These are phyloP conservation scores for Viola odorata DNA, from an alignment of 345 rosid genomes.

Conservation along the genomic window DNA sequence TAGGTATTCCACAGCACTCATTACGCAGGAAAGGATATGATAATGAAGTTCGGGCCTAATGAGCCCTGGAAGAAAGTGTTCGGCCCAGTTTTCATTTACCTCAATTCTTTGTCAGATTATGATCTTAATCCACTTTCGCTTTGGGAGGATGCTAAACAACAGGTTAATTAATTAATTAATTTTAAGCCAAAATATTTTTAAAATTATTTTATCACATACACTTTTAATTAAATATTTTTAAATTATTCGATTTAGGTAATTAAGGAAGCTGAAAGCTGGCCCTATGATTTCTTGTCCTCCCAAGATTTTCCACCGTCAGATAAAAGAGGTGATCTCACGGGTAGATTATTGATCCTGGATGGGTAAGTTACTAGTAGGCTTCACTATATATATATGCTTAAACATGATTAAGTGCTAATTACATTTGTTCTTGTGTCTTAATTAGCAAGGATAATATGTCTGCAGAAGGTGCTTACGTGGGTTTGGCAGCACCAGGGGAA, in stretches of 20 bases:
- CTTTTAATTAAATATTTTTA: no score
- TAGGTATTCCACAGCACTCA: slow-evolving; percentile 28
- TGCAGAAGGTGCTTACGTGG: slow-evolving; percentile 24
- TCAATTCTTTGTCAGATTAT: slow-evolving; percentile 9
- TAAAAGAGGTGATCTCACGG: slow-evolving; percentile 38
- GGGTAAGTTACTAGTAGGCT: slow-evolving; percentile 18
- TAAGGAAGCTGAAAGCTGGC: slow-evolving; percentile 25
- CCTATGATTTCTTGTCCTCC: slow-evolving; percentile 23
- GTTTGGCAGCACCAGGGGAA: slow-evolving; percentile 27
- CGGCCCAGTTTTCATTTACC: slow-evolving; percentile 21
- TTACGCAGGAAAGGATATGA: slow-evolving; percentile 21
- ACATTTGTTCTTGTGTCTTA: no score
- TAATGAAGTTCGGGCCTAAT: slow-evolving; percentile 2
- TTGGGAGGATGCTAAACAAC: slow-evolving; percentile 26
- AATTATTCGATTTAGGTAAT: slow-evolving; percentile 11
- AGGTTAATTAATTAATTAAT: slow-evolving; percentile 7
- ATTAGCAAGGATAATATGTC: no score
- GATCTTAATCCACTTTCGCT: slow-evolving; percentile 2
- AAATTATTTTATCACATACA: no score
- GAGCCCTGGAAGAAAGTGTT: slow-evolving; percentile 30
- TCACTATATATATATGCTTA: background rate
- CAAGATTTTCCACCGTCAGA: slow-evolving; percentile 35
- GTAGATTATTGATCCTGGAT: slow-evolving; percentile 38
- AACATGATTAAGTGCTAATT: no score
- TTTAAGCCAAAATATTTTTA: no score